Evolutionary conservation across 2,329 filamentous ascomycete genomes (phyloP), one percentile per base, ranked within the genome.

Genomic region (Calonectria pauciramosa): DNA sequence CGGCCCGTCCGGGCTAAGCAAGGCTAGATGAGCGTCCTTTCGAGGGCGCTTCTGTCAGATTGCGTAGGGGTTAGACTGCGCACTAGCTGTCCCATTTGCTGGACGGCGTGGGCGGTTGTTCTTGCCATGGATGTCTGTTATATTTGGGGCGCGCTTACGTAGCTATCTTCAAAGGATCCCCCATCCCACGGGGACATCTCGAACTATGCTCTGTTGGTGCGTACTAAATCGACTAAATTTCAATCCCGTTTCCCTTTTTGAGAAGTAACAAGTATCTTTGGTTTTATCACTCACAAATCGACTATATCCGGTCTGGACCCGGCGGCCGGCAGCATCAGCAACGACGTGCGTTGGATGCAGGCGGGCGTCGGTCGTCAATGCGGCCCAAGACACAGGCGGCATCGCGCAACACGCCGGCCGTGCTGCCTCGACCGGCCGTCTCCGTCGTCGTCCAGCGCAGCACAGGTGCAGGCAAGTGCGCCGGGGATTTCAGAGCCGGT

Each of bases 401-500:
- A 68, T 74, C 73, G 63, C 71, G 68, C 38, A 51, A 69, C 68
- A 68, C 49, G 47, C 56, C 56, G 30, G 59, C 56, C 54, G 66
- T 67, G 34, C 52, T 64, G 34, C 52, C 51, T 72, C 44, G 68
- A 60, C 44, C 60, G 60, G 60, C 36, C 28, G 28, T 49, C 28
- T 23, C 36, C 63, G 59, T 76, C 41, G 47, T 56, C 14, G 68
- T 26, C 41, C 74, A 56, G 30, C 52, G 28, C 56, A 28, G 56
- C 14, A 18, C 34, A 63, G 56, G 56, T 63, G 56, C 56, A 63
- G 56, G 38, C 56, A 63, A 18, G 36, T 73, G 74, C 74, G 23
- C 72, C 73, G 79, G 68, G 68, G 68, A 34, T 9, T 18, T 26
- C n/a, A 65, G 47, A 56, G 36, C 74, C 70, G 75, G 76, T 74